phyloP scores from a whole-genome alignment of 2,329 filamentous ascomycete species.

The Aspergillus pseudotamarii region DNA sequence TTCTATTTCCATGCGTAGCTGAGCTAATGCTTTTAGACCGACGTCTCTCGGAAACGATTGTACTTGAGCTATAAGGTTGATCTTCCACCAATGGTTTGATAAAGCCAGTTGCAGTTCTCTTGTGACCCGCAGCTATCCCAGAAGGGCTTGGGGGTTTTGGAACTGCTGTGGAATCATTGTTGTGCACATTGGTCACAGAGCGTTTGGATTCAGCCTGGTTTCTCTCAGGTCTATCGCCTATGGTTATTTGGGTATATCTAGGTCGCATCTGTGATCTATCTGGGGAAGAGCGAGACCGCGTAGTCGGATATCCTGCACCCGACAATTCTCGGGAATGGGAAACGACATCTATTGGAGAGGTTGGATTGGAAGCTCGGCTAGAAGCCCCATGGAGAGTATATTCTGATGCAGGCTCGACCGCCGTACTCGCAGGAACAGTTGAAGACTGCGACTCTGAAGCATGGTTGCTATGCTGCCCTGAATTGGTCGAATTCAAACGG shows the following conservation, averaged over 20 bases:
- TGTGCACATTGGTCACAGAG: slow-evolving; percentile 7
- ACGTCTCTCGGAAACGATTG: slow-evolving; percentile 40
- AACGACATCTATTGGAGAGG: neutral
- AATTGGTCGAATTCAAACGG: neutral
- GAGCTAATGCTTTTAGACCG: slow-evolving; percentile 75
- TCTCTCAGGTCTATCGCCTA: neutral
- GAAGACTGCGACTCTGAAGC: neutral
- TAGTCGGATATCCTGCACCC: neutral
- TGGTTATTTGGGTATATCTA: neutral
- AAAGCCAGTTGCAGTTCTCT: slow-evolving; percentile 75
- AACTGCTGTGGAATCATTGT: slow-evolving; percentile 19
- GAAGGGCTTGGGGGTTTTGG: slow-evolving; percentile 17
- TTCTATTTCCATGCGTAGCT: slow-evolving; percentile 67
- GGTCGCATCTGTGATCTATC: neutral
- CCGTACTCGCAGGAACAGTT: neutral
- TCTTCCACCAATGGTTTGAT: slow-evolving; percentile 58
- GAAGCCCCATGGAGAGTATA: neutral
- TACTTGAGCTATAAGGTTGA: slow-evolving; percentile 32
- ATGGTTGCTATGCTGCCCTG: neutral
- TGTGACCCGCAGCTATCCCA: slow-evolving; percentile 53
- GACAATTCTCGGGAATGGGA: neutral
- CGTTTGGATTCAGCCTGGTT: slow-evolving; percentile 3
- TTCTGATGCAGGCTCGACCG: neutral
- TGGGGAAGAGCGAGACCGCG: neutral
- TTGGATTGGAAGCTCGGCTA: neutral